A percentile compares a stretch with the other conserved stretches of the same genome.
phyloP scores from a whole-genome alignment of 2,329 filamentous ascomycete genomes.

The Botrytis hyacinthi region DNA sequence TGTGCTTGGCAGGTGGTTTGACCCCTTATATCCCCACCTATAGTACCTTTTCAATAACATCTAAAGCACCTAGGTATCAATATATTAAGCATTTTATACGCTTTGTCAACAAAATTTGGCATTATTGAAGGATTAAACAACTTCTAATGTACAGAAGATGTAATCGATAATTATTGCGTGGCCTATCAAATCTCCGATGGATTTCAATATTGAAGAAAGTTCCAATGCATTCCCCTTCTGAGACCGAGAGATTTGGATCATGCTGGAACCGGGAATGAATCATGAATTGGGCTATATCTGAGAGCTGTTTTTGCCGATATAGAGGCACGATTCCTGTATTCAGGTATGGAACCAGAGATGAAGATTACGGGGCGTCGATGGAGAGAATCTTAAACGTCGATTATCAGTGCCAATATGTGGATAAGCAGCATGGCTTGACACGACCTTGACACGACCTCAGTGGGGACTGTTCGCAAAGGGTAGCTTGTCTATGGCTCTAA shows the following conservation, averaged over 20 bases:
- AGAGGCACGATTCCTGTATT: not conserved
- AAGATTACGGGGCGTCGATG: conserved; percentile 11
- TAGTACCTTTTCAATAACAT: conserved; percentile 5
- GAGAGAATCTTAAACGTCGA: conserved; percentile 1
- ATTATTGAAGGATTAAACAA: not conserved
- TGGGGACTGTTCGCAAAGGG: not conserved
- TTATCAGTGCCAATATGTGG: not conserved
- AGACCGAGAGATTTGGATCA: not conserved
- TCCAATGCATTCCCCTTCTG: not conserved
- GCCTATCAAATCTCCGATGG: conserved; percentile 6
- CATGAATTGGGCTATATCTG: not conserved
- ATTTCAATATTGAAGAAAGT: conserved; percentile 2
- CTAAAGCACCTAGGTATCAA: not conserved
- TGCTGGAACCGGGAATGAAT: not conserved
- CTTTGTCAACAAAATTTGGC: not conserved
- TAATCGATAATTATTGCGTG: not conserved
- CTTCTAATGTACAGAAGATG: not conserved
- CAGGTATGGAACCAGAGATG: not conserved
- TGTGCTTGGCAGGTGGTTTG: conserved; percentile 12
- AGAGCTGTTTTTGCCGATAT: not conserved
- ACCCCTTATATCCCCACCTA: conserved; percentile 9
- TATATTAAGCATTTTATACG: conserved; percentile 5
- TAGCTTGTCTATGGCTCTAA: not conserved
- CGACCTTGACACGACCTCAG: not conserved
- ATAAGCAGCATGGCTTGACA: conserved; percentile 1